Conservation (phyloP, 257 asterid species). For the Hygrophila difformis region DNA sequence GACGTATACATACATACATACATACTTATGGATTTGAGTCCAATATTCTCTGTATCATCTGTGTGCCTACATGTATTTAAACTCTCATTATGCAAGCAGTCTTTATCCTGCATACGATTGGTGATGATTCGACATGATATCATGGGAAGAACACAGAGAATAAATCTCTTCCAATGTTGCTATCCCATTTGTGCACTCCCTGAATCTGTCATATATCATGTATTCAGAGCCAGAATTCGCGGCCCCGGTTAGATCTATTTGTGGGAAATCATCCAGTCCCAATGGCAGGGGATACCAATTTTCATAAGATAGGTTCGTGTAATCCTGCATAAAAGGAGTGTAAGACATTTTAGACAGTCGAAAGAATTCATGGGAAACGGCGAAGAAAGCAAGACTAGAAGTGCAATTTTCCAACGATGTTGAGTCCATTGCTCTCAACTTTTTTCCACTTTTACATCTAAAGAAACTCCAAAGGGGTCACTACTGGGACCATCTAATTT, state of each 20-base stretch:
- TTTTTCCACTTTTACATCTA: constrained; percentile 30
- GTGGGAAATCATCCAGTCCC: constrained; percentile 36
- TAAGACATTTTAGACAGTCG: constrained; percentile 9
- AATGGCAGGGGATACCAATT: constrained; percentile 26
- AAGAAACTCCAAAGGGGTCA: constrained; percentile 32
- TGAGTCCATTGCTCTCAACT: constrained; percentile 28
- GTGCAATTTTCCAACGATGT: constrained; percentile 33
- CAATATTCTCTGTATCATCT: constrained; percentile 9
- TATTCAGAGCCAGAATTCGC: constrained; percentile 17
- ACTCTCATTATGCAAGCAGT: constrained; percentile 2
- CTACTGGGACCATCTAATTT: constrained; percentile 30
- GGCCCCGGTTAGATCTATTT: constrained; percentile 26
- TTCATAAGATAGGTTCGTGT: constrained; percentile 17
- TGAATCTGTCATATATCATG: constrained; percentile 25
- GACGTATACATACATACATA: no score
- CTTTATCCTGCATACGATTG: constrained; percentile 23
- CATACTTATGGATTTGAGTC: not conserved
- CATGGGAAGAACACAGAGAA: constrained; percentile 27
- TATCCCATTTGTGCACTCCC: constrained; percentile 20
- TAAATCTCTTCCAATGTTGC: constrained; percentile 36
- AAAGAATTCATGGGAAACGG: constrained; percentile 43
- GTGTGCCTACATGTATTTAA: not conserved
- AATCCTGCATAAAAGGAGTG: constrained; percentile 29
- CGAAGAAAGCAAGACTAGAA: constrained; percentile 29
- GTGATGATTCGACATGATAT: constrained; percentile 17